Evolutionary conservation across 371 early-diverging fungal species (phyloP).

Genomic region (Mortierella polycephala): DNA sequence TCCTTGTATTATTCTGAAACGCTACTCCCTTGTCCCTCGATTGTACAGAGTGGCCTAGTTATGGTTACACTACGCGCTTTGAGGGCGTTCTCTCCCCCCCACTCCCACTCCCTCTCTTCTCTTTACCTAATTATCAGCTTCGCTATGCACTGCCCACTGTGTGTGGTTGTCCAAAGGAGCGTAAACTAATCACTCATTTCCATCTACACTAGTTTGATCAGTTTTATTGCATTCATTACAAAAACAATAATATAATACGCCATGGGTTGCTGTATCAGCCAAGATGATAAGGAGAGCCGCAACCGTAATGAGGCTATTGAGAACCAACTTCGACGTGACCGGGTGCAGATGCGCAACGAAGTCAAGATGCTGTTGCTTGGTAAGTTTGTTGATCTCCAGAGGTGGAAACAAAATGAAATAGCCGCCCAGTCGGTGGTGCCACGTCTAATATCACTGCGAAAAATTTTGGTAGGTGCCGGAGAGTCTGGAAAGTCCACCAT

Average conservation of each 20-base stretch:
- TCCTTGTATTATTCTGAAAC: too few species aligned
- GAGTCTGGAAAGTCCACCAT: conserved; percentile 98
- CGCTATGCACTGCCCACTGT: too few species aligned
- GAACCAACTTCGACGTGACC: conserved; percentile 84
- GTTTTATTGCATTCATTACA: too few species aligned
- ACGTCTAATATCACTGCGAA: not conserved
- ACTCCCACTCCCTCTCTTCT: too few species aligned
- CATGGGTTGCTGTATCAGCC: conserved; percentile 94
- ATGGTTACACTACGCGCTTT: too few species aligned
- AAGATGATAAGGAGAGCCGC: conserved; percentile 86
- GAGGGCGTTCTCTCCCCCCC: too few species aligned
- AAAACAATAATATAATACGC: not conserved
- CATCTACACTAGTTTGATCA: not conserved
- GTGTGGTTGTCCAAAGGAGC: too few species aligned
- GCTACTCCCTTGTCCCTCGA: too few species aligned
- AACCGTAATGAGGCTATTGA: conserved; percentile 91
- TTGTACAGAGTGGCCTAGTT: too few species aligned
- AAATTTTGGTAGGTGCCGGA: conserved; percentile 82
- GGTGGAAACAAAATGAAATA: not conserved
- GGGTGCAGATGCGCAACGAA: conserved; percentile 82
- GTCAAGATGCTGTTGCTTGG: conserved; percentile 96
- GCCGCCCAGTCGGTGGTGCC: not conserved
- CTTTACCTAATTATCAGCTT: too few species aligned
- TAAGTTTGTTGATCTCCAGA: conserved; percentile 43
- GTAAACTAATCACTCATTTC: not conserved